These are phyloP conservation scores for Penicillium occitanis DNA, from an alignment of 2,329 filamentous ascomycete genomes.

Conservation along the genomic window DNA sequence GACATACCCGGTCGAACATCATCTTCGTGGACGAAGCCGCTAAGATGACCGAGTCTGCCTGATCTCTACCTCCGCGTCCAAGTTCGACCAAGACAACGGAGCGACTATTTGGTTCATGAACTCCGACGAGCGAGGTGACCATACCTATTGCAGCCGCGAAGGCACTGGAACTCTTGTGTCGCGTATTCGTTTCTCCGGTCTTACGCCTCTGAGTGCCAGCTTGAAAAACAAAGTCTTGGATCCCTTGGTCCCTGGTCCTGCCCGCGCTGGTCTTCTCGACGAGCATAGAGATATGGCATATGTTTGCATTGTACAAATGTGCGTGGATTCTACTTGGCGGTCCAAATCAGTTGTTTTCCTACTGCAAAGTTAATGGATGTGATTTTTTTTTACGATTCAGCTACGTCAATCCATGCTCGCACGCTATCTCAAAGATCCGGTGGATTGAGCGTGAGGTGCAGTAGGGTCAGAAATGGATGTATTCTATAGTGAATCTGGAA, in stretches of 20 bases:
- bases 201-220: constrained; percentile 64
- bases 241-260: constrained; percentile 56
- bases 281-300: constrained; percentile 50
- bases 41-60: too few species aligned
- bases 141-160: constrained; percentile 53
- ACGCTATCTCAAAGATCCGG: neutral
- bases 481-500: neutral
- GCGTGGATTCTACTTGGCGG: neutral
- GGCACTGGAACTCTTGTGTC: constrained; percentile 60
- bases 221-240: constrained; percentile 64
- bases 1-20: neutral
- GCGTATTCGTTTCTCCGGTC: constrained; percentile 62
- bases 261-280: constrained; percentile 53
- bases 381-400: neutral
- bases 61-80: too few species aligned
- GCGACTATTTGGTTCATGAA: constrained; percentile 72
- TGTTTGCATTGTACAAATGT: neutral
- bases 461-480: neutral
- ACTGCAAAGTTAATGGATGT: neutral
- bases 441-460: neutral
- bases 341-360: neutral
- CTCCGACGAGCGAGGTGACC: constrained; percentile 53
- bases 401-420: neutral
- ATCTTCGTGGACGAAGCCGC: neutral
- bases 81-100: constrained; percentile 57